Evolutionary conservation across 2,329 filamentous ascomycete species (phyloP).

Genomic region (Tetracladium maxilliforme): DNA sequence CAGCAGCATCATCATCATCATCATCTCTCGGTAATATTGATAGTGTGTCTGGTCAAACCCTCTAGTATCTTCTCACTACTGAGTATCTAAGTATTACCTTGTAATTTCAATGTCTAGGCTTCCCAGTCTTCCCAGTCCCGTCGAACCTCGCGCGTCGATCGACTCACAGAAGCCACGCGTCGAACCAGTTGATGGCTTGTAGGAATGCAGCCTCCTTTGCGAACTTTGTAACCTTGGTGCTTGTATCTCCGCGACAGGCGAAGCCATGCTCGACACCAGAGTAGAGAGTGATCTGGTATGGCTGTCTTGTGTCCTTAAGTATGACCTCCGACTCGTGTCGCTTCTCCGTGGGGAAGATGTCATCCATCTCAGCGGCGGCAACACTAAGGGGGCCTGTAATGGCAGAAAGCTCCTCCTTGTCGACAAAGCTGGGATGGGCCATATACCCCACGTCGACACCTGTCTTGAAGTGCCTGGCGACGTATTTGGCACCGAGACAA

Average conservation of each 20-base stretch:
- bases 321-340: slow-evolving; percentile 45
- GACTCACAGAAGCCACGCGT: no score
- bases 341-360: slow-evolving; percentile 43
- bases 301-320: slow-evolving; percentile 31
- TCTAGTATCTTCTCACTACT: no score
- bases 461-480: slow-evolving; percentile 49
- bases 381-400: slow-evolving; percentile 58
- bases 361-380: slow-evolving; percentile 43
- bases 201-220: slow-evolving; percentile 71
- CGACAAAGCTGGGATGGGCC: slow-evolving; percentile 67
- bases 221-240: slow-evolving; percentile 41
- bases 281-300: slow-evolving; percentile 69
- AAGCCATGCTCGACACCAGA: slow-evolving; percentile 63
- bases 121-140: no score
- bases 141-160: no score
- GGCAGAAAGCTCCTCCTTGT: slow-evolving; percentile 46
- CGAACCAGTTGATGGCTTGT: slow-evolving; percentile 68
- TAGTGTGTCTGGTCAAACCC: no score
- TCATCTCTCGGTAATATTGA: no score
- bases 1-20: no score
- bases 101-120: no score
- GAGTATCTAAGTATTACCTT: no score
- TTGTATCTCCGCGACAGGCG: slow-evolving; percentile 49
- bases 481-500: slow-evolving; percentile 67
- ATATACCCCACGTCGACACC: slow-evolving; percentile 55